These are phyloP conservation scores for Ophiognomonia clavigignenti-juglandacearum DNA, from an alignment of 2,329 filamentous ascomycete genomes.

Conservation along the genomic window DNA sequence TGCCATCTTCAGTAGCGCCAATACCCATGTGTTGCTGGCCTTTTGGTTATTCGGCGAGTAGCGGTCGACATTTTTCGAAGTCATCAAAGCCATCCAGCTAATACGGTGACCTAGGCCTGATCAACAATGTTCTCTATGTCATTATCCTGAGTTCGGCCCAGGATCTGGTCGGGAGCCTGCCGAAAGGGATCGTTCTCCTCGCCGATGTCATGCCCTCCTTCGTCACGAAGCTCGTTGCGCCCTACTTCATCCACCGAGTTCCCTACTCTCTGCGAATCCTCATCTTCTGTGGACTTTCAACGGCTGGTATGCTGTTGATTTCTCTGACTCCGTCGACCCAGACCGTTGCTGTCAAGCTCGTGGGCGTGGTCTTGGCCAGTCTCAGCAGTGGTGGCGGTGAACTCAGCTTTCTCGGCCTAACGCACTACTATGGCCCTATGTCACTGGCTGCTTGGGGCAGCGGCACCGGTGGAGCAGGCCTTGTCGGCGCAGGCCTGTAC, in stretches of 20 bases:
- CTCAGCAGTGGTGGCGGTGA: constrained; percentile 84
- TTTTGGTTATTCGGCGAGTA: constrained; percentile 89
- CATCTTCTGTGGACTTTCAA: constrained; percentile 69
- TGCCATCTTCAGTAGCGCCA: constrained; percentile 59
- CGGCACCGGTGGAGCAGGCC: constrained; percentile 82
- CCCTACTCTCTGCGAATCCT: constrained; percentile 74
- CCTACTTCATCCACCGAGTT: constrained; percentile 88
- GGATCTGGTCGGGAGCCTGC: constrained; percentile 85
- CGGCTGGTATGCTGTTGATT: constrained; percentile 83
- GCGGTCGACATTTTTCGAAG: not conserved
- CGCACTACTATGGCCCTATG: constrained; percentile 86
- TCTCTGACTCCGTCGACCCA: constrained; percentile 66
- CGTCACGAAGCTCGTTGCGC: constrained; percentile 78
- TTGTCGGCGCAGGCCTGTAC: constrained; percentile 85
- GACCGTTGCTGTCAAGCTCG: constrained; percentile 69
- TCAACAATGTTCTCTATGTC: constrained; percentile 98
- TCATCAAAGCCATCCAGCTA: constrained; percentile 1
- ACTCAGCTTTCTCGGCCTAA: constrained; percentile 83
- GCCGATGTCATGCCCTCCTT: constrained; percentile 91
- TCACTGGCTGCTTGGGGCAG: constrained; percentile 89
- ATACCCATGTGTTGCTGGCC: constrained; percentile 67
- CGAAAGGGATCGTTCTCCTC: constrained; percentile 88
- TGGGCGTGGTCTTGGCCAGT: constrained; percentile 79
- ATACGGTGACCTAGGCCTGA: constrained; percentile 54
- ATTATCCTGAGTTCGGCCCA: constrained; percentile 93